These are phyloP conservation scores for Inosperma sp. DNA, from an alignment of 768 basidiomycete genomes.

Conservation along the genomic window DNA sequence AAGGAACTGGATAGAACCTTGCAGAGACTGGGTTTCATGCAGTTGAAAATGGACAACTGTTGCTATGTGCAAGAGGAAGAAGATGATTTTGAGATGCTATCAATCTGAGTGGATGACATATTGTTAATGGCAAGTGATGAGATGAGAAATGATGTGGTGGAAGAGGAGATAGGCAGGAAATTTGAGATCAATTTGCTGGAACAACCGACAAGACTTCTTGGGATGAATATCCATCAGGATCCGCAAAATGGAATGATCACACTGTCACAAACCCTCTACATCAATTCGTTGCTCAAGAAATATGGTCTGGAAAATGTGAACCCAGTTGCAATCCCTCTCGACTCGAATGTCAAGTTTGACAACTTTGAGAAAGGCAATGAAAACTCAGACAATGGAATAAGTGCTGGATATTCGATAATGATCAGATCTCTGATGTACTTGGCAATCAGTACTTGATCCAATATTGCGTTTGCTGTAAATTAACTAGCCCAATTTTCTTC, in stretches of 20 bases:
- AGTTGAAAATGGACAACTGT: conserved; percentile 12
- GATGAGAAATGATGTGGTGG: background rate
- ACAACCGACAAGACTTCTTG: conserved; percentile 10
- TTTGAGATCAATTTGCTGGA: conserved; percentile 15
- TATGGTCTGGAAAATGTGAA: conserved; percentile 23
- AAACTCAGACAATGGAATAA: background rate
- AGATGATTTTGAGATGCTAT: background rate
- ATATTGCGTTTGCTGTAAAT: conserved; percentile 7
- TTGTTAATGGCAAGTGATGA: conserved; percentile 1
- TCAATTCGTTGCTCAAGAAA: conserved; percentile 23
- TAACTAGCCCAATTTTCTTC: conserved; percentile 25
- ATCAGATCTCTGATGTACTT: conserved; percentile 33
- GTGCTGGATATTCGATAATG: conserved; percentile 17
- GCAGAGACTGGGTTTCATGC: conserved; percentile 6
- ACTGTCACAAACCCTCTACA: conserved; percentile 27
- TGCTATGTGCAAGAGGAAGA: conserved; percentile 10
- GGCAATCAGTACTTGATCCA: conserved; percentile 22
- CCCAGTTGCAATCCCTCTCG: conserved; percentile 23
- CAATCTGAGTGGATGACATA: conserved; percentile 13
- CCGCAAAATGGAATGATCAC: conserved; percentile 16
- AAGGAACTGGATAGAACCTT: conserved; percentile 8
- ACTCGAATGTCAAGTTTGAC: conserved; percentile 24
- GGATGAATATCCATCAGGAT: conserved; percentile 13
- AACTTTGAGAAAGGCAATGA: background rate
- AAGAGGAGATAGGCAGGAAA: conserved; percentile 4